Evolutionary conservation across 306 rosid genomes (phyloP).

Genomic region (Trifolium dubium): DNA sequence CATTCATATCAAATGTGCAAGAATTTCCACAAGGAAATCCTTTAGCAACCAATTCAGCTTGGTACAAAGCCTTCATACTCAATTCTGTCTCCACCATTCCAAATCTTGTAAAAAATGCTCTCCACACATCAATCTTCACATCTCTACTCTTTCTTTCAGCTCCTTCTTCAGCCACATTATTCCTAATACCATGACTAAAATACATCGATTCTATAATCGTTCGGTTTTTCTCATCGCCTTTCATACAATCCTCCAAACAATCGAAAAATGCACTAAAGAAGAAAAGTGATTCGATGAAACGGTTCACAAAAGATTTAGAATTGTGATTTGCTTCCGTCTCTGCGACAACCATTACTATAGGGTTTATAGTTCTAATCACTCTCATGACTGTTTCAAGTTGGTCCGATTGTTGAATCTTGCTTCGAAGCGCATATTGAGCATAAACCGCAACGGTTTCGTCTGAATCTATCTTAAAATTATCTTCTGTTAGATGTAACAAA

Average conservation of each 20-base stretch:
- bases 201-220: conserved; percentile 48
- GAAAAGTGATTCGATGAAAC: conserved; percentile 71
- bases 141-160: conserved; percentile 54
- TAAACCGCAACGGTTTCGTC: conserved; percentile 58
- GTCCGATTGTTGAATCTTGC: conserved; percentile 49
- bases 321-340: conserved; percentile 71
- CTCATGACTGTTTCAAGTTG: conserved; percentile 58
- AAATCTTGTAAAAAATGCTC: conserved; percentile 57
- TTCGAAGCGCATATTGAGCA: conserved; percentile 37
- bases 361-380: conserved; percentile 51
- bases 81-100: conserved; percentile 63
- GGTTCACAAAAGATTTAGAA: conserved; percentile 59
- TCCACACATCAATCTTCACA: conserved; percentile 74
- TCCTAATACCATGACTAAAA: conserved; percentile 56
- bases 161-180: conserved; percentile 63
- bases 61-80: conserved; percentile 57
- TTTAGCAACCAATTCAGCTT: conserved; percentile 57
- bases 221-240: conserved; percentile 49
- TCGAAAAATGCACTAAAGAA: conserved; percentile 63
- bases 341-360: conserved; percentile 52
- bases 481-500: conserved; percentile 49
- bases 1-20: conserved; percentile 55
- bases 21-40: conserved; percentile 50
- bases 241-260: conserved; percentile 55
- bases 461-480: conserved; percentile 46